These are phyloP conservation scores for Rhynchospora tenuis DNA, from an alignment of 176 grass and related monocot species.

Conservation along the genomic window DNA sequence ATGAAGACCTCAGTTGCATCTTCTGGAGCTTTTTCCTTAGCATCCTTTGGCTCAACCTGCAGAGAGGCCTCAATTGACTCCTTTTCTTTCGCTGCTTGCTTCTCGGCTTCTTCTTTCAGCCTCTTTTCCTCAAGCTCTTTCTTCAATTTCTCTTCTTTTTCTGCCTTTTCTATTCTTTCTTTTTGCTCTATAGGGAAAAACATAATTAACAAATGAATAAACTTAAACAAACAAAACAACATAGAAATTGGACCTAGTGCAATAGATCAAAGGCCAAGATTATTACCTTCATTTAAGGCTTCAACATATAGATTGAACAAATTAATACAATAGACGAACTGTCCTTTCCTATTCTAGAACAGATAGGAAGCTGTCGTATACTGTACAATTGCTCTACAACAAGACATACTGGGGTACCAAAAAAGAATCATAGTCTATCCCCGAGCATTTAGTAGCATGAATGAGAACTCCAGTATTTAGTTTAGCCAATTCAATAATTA, in stretches of 20 bases:
- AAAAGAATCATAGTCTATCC: neutral
- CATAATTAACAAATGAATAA: neutral
- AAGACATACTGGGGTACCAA: neutral
- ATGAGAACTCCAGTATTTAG: neutral
- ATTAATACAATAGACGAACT: neutral
- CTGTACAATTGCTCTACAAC: neutral
- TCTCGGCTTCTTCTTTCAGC: constrained; percentile 78
- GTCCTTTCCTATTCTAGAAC: neutral
- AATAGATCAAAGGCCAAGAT: neutral
- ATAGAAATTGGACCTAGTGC: neutral
- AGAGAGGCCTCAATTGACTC: constrained; percentile 40
- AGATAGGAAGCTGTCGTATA: neutral
- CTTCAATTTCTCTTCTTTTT: constrained; percentile 69
- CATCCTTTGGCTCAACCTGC: constrained; percentile 33
- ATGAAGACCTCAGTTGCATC: constrained; percentile 48
- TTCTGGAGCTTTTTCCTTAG: constrained; percentile 31
- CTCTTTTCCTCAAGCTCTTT: constrained; percentile 94
- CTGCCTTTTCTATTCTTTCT: constrained; percentile 79
- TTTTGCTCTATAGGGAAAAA: constrained; percentile 64
- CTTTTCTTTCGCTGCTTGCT: constrained; percentile 34
- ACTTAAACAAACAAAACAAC: neutral
- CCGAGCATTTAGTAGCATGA: neutral
- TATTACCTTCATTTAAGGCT: neutral
- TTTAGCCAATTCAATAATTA: neutral
- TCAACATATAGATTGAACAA: neutral